Evolutionary conservation across 2,329 filamentous ascomycete species (phyloP).

Genomic region (Stachybotrys chartarum): DNA sequence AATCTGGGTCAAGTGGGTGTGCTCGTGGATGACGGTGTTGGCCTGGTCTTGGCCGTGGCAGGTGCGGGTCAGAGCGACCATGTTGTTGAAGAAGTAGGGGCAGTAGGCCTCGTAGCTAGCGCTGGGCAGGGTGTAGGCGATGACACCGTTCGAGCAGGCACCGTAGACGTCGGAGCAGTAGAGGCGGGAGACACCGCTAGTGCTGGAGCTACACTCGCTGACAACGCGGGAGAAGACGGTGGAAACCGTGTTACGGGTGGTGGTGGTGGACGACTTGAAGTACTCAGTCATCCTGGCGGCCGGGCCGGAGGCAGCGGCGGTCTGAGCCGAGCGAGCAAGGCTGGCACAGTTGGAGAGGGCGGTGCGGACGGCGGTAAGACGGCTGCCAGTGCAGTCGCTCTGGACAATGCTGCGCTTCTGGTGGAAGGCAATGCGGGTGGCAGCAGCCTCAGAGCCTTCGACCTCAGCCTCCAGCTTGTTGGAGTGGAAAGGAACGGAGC

Average conservation of each 20-base stretch:
- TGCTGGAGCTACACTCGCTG: conserved; percentile 45
- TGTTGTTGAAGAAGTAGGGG: conserved; percentile 47
- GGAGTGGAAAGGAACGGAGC: conserved; percentile 48
- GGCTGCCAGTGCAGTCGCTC: conserved; percentile 45
- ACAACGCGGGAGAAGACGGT: conserved; percentile 44
- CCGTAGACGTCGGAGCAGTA: conserved; percentile 53
- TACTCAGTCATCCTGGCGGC: conserved; percentile 49
- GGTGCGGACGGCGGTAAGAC: conserved; percentile 33
- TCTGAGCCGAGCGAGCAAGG: conserved; percentile 45
- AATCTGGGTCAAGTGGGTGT: conserved; percentile 51
- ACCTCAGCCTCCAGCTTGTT: conserved; percentile 52
- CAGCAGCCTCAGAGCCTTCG: conserved; percentile 47
- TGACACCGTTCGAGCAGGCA: conserved; percentile 40
- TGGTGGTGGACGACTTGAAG: conserved; percentile 51
- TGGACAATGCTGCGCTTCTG: conserved; percentile 42
- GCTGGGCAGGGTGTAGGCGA: conserved; percentile 57
- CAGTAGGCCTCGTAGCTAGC: conserved; percentile 54
- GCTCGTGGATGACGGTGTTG: conserved; percentile 59
- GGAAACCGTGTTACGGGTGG: conserved; percentile 41
- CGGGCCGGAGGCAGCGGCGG: conserved; percentile 40
- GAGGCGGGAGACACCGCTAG: conserved; percentile 39
- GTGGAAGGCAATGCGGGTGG: conserved; percentile 38
- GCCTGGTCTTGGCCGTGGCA: conserved; percentile 63
- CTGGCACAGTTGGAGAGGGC: conserved; percentile 48
- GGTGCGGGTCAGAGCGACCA: conserved; percentile 37